phyloP scores from a whole-genome alignment of 305 asterid genomes.

The Withania somnifera region DNA sequence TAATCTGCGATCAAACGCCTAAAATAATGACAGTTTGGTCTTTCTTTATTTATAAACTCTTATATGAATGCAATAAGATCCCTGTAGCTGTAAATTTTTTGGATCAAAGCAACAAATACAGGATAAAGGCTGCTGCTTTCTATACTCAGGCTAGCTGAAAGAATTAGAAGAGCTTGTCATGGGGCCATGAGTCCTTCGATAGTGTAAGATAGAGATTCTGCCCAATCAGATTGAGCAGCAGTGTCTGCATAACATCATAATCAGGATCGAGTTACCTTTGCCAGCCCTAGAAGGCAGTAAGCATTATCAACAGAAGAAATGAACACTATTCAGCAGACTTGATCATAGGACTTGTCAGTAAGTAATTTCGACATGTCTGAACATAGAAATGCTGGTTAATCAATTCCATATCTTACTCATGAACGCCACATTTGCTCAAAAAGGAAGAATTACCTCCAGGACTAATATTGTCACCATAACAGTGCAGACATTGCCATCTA shows the following conservation, averaged over 20 bases:
- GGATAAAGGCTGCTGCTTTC: background rate
- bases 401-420: background rate
- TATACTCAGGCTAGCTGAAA: background rate
- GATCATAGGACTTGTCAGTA: background rate
- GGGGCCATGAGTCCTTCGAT: conserved; percentile 88
- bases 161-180: conserved; percentile 8
- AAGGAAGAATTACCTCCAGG: conserved; percentile 44
- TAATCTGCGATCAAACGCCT: too few species aligned
- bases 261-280: conserved; percentile 78
- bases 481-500: conserved; percentile 73
- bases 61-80: background rate
- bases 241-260: conserved; percentile 56
- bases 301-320: background rate
- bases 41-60: background rate
- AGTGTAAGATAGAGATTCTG: conserved; percentile 57
- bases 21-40: background rate
- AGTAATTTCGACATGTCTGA: background rate
- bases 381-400: background rate
- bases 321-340: background rate
- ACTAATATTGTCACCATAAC: conserved; percentile 72
- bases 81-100: background rate
- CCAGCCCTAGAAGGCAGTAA: conserved; percentile 46
- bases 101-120: background rate
- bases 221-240: conserved; percentile 66
- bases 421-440: background rate